Evolutionary conservation across 2,329 filamentous ascomycete genomes (phyloP).

Genomic region (Epichloe sibirici): DNA sequence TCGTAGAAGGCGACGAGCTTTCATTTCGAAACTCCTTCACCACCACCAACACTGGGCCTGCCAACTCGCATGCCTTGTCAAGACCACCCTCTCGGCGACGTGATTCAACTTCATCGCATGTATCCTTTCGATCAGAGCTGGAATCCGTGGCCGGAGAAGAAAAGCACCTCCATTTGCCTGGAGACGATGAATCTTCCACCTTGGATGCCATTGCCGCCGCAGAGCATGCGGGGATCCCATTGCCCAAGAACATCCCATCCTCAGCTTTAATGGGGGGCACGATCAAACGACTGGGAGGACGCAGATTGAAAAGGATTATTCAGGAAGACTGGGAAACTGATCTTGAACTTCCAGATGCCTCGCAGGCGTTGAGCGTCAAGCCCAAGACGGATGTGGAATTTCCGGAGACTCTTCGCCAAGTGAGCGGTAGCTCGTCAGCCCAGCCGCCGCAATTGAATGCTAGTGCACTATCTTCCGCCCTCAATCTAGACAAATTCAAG

Average conservation of each 20-base stretch:
- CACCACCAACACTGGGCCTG: slow-evolving; percentile 20
- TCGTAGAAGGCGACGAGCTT: slow-evolving; percentile 56
- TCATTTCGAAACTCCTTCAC: slow-evolving; percentile 39
- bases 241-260: slow-evolving; percentile 74
- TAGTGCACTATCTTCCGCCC: slow-evolving; percentile 29
- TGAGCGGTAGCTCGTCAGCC: slow-evolving; percentile 41
- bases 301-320: slow-evolving; percentile 58
- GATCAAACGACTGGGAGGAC: slow-evolving; percentile 76
- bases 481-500: slow-evolving; percentile 51
- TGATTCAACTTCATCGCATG: slow-evolving; percentile 70
- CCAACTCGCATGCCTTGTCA: slow-evolving; percentile 5
- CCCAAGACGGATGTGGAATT: slow-evolving; percentile 47
- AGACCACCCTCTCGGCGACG: slow-evolving; percentile 37
- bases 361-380: slow-evolving; percentile 53
- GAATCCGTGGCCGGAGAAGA: slow-evolving; percentile 68
- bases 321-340: slow-evolving; percentile 77
- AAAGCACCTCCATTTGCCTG: slow-evolving; percentile 73
- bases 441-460: slow-evolving; percentile 22
- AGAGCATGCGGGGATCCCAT: slow-evolving; percentile 78
- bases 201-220: slow-evolving; percentile 79
- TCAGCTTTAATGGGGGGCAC: slow-evolving; percentile 91
- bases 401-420: slow-evolving; percentile 55
- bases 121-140: slow-evolving; percentile 72
- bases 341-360: slow-evolving; percentile 51
- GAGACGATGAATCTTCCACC: slow-evolving; percentile 74